phyloP scores from a whole-genome alignment of 2,329 filamentous ascomycete genomes.

The Phoma sp. region DNA sequence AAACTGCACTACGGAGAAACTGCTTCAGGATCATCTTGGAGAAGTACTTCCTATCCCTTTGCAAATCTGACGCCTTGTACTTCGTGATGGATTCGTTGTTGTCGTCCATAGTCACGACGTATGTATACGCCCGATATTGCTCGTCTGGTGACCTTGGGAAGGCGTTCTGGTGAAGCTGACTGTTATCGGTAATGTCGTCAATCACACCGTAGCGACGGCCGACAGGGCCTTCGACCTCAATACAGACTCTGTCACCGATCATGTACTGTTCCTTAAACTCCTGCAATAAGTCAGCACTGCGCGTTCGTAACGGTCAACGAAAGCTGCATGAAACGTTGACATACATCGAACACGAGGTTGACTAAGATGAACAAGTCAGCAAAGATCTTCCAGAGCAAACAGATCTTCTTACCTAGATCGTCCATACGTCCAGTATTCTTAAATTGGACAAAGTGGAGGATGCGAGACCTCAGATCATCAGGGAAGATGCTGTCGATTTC shows the following conservation, averaged over 20 bases:
- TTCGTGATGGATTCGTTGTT: slow-evolving; percentile 55
- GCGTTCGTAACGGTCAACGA: neutral
- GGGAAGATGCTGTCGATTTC: slow-evolving; percentile 93
- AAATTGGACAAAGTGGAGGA: slow-evolving; percentile 91
- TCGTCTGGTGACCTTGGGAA: slow-evolving; percentile 36
- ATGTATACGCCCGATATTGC: slow-evolving; percentile 39
- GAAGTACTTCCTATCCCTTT: slow-evolving; percentile 87
- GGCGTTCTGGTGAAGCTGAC: slow-evolving; percentile 37
- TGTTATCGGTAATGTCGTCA: slow-evolving; percentile 39
- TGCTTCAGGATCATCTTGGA: slow-evolving; percentile 92
- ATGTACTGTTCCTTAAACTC: slow-evolving; percentile 45
- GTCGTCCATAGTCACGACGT: slow-evolving; percentile 42
- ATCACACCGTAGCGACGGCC: slow-evolving; percentile 38
- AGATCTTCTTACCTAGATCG: slow-evolving; percentile 64
- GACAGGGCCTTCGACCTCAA: slow-evolving; percentile 36
- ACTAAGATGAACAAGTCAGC: slow-evolving; percentile 33
- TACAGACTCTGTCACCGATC: slow-evolving; percentile 40
- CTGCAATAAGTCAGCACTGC: slow-evolving; percentile 23
- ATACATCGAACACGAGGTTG: slow-evolving; percentile 41
- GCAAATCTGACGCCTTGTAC: slow-evolving; percentile 65
- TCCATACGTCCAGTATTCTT: slow-evolving; percentile 83
- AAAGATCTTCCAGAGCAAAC: slow-evolving; percentile 27
- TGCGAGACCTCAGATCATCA: slow-evolving; percentile 86
- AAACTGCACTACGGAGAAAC: slow-evolving; percentile 95
- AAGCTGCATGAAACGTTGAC: neutral